Evolutionary conservation across 345 rosid species (phyloP).

Genomic region (Rhizophora apiculata): DNA sequence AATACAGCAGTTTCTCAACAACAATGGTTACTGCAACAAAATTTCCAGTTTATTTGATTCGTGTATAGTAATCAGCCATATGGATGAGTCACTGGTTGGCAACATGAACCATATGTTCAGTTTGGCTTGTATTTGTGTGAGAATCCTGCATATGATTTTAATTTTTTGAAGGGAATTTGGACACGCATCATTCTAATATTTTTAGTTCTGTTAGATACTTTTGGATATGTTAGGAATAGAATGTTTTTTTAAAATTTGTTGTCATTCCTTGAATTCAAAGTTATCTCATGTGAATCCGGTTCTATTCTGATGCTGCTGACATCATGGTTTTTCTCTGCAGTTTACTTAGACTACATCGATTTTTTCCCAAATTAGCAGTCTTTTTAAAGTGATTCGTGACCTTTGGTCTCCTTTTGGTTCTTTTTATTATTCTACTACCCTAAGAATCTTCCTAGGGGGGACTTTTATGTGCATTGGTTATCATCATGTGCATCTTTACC

Average conservation of each 20-base stretch:
- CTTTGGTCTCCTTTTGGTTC: slow-evolving; percentile 27
- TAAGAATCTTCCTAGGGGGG: slow-evolving; percentile 12
- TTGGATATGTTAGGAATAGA: neutral
- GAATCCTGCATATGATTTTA: neutral
- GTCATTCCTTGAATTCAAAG: slow-evolving; percentile 2
- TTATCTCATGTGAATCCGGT: neutral
- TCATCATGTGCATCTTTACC: slow-evolving; percentile 23
- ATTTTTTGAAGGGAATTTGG: neutral
- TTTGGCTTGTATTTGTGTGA: neutral
- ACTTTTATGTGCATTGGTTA: slow-evolving; percentile 15
- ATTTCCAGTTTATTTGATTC: no score
- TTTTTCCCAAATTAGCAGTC: slow-evolving; percentile 15
- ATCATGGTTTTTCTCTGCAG: slow-evolving; percentile 12
- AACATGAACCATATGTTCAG: neutral
- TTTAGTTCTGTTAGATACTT: neutral
- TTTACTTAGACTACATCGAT: slow-evolving; percentile 22
- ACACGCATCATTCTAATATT: neutral
- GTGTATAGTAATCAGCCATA: no score
- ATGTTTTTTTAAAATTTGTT: neutral
- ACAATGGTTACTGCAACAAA: no score
- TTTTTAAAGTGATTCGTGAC: slow-evolving; percentile 20
- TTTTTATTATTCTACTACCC: slow-evolving; percentile 19
- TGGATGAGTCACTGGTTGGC: neutral
- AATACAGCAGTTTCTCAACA: no score
- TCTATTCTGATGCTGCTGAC: slow-evolving; percentile 7